Base-by-base conservation (phyloP, 2,329 filamentous ascomycete species). In the Apiospora arundinis region DNA sequence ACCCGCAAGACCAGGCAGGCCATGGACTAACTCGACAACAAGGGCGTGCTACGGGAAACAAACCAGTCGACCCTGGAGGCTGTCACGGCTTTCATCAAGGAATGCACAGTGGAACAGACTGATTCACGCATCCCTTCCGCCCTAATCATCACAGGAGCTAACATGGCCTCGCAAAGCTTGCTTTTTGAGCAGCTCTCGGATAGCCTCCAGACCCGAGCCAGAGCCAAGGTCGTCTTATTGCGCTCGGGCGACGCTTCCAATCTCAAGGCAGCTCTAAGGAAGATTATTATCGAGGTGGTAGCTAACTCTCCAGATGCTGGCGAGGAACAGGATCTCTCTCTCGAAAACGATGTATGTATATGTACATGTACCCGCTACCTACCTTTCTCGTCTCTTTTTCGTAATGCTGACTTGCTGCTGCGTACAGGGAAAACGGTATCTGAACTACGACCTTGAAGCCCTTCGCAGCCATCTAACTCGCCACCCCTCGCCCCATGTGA, bases 361-460 rank as follows among this genome's bases (percentile, higher is more conserved):
- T 9, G 46, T 16, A 11, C 25, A 25, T 16, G 21, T 28, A n/a
- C 4, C n/a, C 21, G n/a, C 4, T 7, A 1, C 3, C 21, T 6
- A 32, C 32, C 32, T 32, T 32, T 32, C 32, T 32, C 6, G 32
- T 32, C 32, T 69, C 48, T 48, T 18, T 16, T 18, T 16, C 23
- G 25, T 11, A n/a, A 21, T 21, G 32, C 67, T 69, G 4, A 69
- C n/a, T n/a, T 40, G 32, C 11, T 69, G n/a, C 25, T 21, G 46
- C 16, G 23, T 74, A 68, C 76, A 91, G 86, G 90, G 89, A 1
- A 88, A 88, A 45, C 91, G 89, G 79, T 88, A 93, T 72, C 86
- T 95, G 2, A 92, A 93, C 76, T 96, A 95, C 78, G 94, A 96
- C 77, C 86, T 96, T 21, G 91, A 93, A 76, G 90, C 92, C 32